Evolutionary conservation across 108 stramenopile species (phyloP), one percentile per base, ranked within the genome.

Genomic region (Chaetoceros tenuissimus): DNA sequence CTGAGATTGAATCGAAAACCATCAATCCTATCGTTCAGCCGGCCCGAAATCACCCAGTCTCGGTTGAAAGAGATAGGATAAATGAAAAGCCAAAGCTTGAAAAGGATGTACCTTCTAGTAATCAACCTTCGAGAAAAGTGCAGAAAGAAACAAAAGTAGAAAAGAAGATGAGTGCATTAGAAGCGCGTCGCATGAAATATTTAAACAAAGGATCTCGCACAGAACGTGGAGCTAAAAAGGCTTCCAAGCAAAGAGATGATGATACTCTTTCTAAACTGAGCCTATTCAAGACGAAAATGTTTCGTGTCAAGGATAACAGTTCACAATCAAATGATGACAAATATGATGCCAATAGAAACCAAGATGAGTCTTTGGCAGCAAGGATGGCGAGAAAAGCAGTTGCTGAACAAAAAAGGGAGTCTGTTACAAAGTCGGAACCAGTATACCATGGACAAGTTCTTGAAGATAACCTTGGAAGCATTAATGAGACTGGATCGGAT

Each of bases 101-200:
- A n/a, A n/a, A n/a, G n/a, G n/a, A n/a, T n/a, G 8, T 40, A 10
- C 34, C 34, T 40, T 40, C 34, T 10, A 13, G 13, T 5, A 40
- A 5, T 10, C 34, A 40, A 40, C 8, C 5, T 5, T 10, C 5
- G 13, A 10, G 5, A 10, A 5, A 40, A 5, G 13, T 40, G 5
- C 8, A 40, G 13, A 40, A 40, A 10, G 34, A 40, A 40, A 13
- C 34, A 13, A 40, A 40, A 40, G 34, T 40, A 13, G 8, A 5
- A 40, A 59, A 46, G 21, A 55, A 62, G 40, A 49, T 69, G 21
- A 75, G 81, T 55, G 56, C 57, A 25, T 75, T 86, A 16, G 89
- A 84, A 60, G 78, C 80, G n/a, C 68, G 83, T 13, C 59, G 82
- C 21, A 71, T 78, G 47, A 86, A 82, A 51, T 86, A 83, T 50